These are phyloP conservation scores for Apiotrichum montevideense DNA, from an alignment of 1,284 basidiomycete genomes.

Conservation along the genomic window DNA sequence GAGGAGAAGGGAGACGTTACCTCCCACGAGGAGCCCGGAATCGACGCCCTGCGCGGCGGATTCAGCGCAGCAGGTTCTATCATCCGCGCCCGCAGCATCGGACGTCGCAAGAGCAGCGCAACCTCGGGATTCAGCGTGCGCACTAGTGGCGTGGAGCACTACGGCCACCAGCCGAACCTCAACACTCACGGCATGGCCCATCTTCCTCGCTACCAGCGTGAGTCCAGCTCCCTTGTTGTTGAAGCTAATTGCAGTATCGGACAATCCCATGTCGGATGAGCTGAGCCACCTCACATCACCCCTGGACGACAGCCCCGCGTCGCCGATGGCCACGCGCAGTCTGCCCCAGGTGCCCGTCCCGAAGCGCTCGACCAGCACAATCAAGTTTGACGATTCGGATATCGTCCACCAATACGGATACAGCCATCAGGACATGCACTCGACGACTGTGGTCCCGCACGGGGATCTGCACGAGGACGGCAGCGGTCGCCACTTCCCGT, in stretches of 20 bases:
- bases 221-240: constrained; percentile 37
- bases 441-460: constrained; percentile 23
- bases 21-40: constrained; percentile 56
- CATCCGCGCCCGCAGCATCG: constrained; percentile 62
- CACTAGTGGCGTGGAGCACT: background rate
- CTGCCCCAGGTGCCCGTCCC: background rate
- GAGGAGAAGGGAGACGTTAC: constrained; percentile 46
- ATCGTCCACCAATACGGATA: constrained; percentile 45
- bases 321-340: too few species aligned
- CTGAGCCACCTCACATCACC: constrained; percentile 2
- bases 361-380: constrained; percentile 22
- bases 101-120: constrained; percentile 24
- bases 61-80: constrained; percentile 84
- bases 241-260: constrained; percentile 35
- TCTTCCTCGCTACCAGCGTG: constrained; percentile 37
- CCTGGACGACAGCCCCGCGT: too few species aligned
- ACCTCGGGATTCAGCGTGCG: background rate
- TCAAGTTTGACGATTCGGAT: constrained; percentile 44
- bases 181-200: constrained; percentile 34
- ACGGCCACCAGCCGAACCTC: constrained; percentile 20
- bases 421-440: constrained; percentile 20
- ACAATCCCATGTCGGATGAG: constrained; percentile 43
- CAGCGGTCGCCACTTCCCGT: background rate
- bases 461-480: constrained; percentile 4
- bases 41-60: constrained; percentile 80